phyloP scores from a whole-genome alignment of 2,329 filamentous ascomycete genomes.

The Tetracladium maxilliforme region DNA sequence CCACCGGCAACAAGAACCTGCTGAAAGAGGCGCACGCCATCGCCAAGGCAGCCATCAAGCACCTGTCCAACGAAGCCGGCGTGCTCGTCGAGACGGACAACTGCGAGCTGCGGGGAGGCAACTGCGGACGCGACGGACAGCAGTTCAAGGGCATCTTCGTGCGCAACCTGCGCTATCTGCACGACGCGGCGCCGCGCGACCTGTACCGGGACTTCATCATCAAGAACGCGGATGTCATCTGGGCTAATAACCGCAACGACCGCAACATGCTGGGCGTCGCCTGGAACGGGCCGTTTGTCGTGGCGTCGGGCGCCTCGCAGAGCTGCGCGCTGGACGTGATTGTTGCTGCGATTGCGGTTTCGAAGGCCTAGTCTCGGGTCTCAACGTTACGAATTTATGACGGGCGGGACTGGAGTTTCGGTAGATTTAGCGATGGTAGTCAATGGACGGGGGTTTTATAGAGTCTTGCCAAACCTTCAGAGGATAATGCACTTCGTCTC shows the following conservation, averaged over 20 bases:
- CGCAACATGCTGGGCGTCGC: conserved; percentile 39
- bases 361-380: no score
- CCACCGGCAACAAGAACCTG: conserved; percentile 16
- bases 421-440: no score
- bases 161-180: conserved; percentile 45
- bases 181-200: conserved; percentile 30
- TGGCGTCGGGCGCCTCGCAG: conserved; percentile 42
- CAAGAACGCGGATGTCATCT: conserved; percentile 50
- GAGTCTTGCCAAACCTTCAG: no score
- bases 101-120: conserved; percentile 39
- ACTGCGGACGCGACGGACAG: conserved; percentile 32
- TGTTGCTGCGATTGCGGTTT: conserved; percentile 34
- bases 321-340: conserved; percentile 52
- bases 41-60: conserved; percentile 33
- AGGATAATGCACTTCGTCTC: no score
- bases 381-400: no score
- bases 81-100: conserved; percentile 30
- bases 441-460: no score
- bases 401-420: no score
- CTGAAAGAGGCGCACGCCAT: conserved; percentile 37
- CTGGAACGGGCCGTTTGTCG: conserved; percentile 48
- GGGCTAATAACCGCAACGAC: conserved; percentile 38
- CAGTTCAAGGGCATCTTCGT: conserved; percentile 64
- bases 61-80: conserved; percentile 25
- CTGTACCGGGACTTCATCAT: conserved; percentile 38